A percentile compares a stretch with the other conserved stretches of the same genome.
Evolutionary conservation across 306 rosid genomes (phyloP).

Genomic region (Sicyos edulis): DNA sequence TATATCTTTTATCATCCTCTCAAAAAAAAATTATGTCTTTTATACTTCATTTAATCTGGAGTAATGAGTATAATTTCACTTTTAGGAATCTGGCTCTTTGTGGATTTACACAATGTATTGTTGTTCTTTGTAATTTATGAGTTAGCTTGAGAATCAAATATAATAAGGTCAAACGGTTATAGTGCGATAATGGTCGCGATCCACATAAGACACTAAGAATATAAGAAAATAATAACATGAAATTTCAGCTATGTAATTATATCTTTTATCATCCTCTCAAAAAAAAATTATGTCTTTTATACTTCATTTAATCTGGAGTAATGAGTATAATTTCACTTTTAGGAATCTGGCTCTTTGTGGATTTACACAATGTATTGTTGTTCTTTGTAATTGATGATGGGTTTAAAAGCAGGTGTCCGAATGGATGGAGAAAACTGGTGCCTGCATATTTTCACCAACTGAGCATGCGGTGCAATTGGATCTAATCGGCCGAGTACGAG

Average conservation of each 20-base stretch:
- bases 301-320: background rate
- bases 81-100: background rate
- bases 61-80: background rate
- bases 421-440: conserved; percentile 69
- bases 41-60: background rate
- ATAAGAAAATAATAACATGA: too few relatives aligned
- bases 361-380: background rate
- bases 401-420: conserved; percentile 55
- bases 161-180: too few relatives aligned
- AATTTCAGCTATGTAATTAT: too few relatives aligned
- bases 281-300: background rate
- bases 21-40: background rate
- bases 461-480: conserved; percentile 87
- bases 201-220: too few relatives aligned
- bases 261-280: too few relatives aligned
- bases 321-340: background rate
- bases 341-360: background rate
- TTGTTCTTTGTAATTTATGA: background rate
- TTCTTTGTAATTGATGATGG: conserved; percentile 1
- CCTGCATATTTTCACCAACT: conserved; percentile 54
- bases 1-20: too few relatives aligned
- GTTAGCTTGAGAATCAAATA: too few relatives aligned
- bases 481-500: conserved; percentile 63
- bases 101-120: background rate
- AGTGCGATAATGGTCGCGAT: too few relatives aligned